phyloP scores from a whole-genome alignment of 176 grass and related monocot species.

The Zea luxurians region DNA sequence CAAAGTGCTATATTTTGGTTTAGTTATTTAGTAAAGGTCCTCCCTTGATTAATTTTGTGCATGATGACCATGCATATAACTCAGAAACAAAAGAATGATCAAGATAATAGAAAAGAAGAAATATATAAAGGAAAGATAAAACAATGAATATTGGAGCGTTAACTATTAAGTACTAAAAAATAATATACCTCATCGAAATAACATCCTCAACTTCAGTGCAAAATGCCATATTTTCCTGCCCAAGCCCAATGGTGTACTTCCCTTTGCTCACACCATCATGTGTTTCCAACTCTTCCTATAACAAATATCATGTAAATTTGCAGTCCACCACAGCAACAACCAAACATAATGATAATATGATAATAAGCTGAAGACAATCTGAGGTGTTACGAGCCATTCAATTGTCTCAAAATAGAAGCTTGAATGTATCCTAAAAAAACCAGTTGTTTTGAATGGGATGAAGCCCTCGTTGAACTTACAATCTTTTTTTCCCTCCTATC shows the following conservation, averaged over 20 bases:
- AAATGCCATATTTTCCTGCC: conserved; percentile 96
- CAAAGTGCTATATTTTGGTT: background rate
- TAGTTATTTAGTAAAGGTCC: background rate
- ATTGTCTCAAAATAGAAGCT: background rate
- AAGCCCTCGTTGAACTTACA: background rate
- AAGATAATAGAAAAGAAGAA: background rate
- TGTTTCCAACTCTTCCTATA: conserved; percentile 82
- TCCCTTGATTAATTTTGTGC: conserved; percentile 14
- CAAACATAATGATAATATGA: background rate
- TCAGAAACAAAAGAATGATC: background rate
- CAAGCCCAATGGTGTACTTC: conserved; percentile 95
- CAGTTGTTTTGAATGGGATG: background rate
- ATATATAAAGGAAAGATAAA: background rate
- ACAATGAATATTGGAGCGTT: background rate
- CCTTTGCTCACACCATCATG: conserved; percentile 91
- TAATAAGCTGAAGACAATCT: background rate
- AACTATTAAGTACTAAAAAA: background rate
- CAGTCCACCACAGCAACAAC: background rate
- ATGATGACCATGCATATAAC: background rate
- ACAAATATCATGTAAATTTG: conserved; percentile 16
- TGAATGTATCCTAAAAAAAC: background rate
- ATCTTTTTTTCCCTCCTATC: background rate
- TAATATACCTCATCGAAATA: conserved; percentile 84
- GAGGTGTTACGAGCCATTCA: background rate
- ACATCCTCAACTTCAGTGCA: conserved; percentile 93